Base-by-base conservation (phyloP, 208 protist genomes). In the Crithidia acanthocephali region DNA sequence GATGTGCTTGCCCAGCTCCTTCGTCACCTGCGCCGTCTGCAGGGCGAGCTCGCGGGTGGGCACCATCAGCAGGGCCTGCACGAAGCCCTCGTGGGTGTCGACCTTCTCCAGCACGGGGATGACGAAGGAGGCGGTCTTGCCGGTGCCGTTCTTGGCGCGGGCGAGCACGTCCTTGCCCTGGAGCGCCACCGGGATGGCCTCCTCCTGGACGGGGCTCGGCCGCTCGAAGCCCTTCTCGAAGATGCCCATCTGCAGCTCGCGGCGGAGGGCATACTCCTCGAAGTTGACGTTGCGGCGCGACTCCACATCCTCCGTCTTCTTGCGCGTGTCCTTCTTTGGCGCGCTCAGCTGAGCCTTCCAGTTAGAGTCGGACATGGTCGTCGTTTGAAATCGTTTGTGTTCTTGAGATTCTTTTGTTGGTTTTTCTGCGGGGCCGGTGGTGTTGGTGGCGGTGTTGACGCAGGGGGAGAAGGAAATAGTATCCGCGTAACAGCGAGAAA, bases 81-180 rank as follows among this genome's bases (percentile, higher is more conserved):
- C 97, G 67, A 83, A 63, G 42, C 81, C 65, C 65, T 98, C 93
- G 5, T 76, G 82, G 35, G 93, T 86, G 79, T 99, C 97, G 18
- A 99, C 88, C 74, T 96, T 98, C 85, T 99, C 97, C 5, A 99
- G 81, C 22, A 97, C 92, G 33, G 99, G 99, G 69, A 99, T 99
- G 5, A 99, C 82, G 76, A 99, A 99, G 16, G 98, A 97, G 18
- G 95, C 99, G 2, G 99, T 99, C 88, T 99, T 99, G 66, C 99
- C 99, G 10, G 99, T 99, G 40, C 99, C 98, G 83, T 99, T 99
- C 88, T 99, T 99, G 32, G 99, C 99, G 75, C 99, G 92, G 18
- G 98, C 98, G 50, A 99, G 90, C 57, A 99, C 96, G 75, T 99
- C 98, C 64, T 88, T 88, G 22, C 98, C 98, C 44, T 97, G 91